A percentile compares a stretch with the other conserved stretches of the same genome.
Evolutionary conservation across 768 basidiomycete genomes (phyloP).

Genomic region (Tylopilus plumbeoviolaceoides): DNA sequence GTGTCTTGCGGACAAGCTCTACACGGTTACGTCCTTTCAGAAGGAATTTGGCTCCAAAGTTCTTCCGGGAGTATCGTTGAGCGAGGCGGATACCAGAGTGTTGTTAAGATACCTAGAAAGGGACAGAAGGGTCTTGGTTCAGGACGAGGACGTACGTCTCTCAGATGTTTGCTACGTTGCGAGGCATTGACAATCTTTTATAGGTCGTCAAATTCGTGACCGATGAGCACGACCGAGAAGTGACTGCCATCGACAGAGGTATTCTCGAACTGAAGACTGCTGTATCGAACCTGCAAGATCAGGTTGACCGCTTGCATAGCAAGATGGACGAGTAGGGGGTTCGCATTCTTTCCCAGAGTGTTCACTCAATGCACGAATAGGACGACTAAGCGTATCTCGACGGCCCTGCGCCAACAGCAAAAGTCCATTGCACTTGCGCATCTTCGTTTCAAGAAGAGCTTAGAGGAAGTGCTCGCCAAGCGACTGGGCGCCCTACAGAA

Average conservation of each 20-base stretch:
- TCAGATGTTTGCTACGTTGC: background rate
- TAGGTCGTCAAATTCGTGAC: conserved; percentile 80
- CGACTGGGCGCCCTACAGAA: conserved; percentile 71
- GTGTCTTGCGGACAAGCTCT: conserved; percentile 55
- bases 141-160: conserved; percentile 60
- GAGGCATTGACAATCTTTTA: conserved; percentile 1
- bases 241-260: conserved; percentile 79
- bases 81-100: conserved; percentile 62
- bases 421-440: conserved; percentile 72
- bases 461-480: conserved; percentile 74
- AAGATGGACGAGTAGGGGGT: conserved; percentile 67
- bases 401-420: conserved; percentile 63
- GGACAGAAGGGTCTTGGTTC: conserved; percentile 61
- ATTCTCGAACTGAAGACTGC: conserved; percentile 78
- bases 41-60: conserved; percentile 47
- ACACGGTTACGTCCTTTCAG: conserved; percentile 58
- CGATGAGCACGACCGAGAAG: conserved; percentile 35
- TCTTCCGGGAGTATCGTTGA: conserved; percentile 43
- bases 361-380: conserved; percentile 35
- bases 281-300: conserved; percentile 59
- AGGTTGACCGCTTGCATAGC: conserved; percentile 62
- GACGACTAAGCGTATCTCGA: conserved; percentile 59
- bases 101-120: conserved; percentile 76
- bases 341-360: background rate
- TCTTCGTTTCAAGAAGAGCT: conserved; percentile 75